These are phyloP conservation scores for Verbascum thapsus DNA, from an alignment of 257 asterid genomes.

Conservation along the genomic window DNA sequence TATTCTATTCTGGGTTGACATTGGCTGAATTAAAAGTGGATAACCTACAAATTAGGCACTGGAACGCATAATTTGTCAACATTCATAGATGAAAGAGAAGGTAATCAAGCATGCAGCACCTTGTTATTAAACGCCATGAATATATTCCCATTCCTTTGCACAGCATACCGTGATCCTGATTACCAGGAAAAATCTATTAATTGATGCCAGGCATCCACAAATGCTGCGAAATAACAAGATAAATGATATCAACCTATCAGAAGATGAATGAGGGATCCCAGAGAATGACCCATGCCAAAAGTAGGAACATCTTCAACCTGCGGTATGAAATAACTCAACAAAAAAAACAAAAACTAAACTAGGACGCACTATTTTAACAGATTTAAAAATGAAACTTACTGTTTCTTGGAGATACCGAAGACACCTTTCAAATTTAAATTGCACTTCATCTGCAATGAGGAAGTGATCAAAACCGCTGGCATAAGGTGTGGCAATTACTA, in stretches of 20 bases:
- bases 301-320: conserved; percentile 81
- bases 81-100: not conserved
- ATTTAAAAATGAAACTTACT: conserved; percentile 47
- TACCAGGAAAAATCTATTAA: conserved; percentile 35
- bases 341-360: conserved; percentile 21
- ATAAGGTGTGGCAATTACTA: conserved; percentile 93
- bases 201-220: conserved; percentile 22
- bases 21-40: conserved; percentile 9
- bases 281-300: conserved; percentile 91
- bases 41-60: conserved; percentile 4
- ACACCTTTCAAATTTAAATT: conserved; percentile 85
- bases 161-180: conserved; percentile 94
- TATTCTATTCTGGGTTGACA: conserved; percentile 7
- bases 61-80: conserved; percentile 10
- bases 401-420: conserved; percentile 69
- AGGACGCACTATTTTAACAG: conserved; percentile 21
- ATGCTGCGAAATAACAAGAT: conserved; percentile 12
- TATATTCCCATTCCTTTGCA: conserved; percentile 82
- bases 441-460: conserved; percentile 93
- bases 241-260: conserved; percentile 60
- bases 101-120: conserved; percentile 42
- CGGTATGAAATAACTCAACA: conserved; percentile 26
- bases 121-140: conserved; percentile 87
- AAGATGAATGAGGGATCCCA: conserved; percentile 93
- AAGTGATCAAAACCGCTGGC: conserved; percentile 96